Evolutionary conservation across 2,329 filamentous ascomycete species (phyloP).

Genomic region (Claviceps purpurea): DNA sequence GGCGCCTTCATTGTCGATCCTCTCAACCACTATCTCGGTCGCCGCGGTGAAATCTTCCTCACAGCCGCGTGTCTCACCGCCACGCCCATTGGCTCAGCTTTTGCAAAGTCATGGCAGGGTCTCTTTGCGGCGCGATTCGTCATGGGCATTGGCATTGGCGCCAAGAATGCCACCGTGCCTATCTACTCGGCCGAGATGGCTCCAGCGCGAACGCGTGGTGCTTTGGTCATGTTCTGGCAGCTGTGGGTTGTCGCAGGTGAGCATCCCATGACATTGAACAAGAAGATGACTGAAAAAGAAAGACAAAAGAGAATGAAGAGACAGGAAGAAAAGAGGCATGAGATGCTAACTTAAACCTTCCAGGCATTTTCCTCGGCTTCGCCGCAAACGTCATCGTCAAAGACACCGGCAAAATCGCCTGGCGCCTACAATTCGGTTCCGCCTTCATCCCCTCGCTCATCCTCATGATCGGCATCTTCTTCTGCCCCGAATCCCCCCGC

Average conservation of each 20-base stretch:
- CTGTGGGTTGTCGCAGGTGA: conserved; percentile 18
- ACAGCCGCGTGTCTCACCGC: conserved; percentile 34
- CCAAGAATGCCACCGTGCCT: conserved; percentile 50
- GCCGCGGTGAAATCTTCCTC: conserved; percentile 52
- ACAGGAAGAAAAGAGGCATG: background rate
- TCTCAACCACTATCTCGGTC: conserved; percentile 47
- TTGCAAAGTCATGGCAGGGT: conserved; percentile 51
- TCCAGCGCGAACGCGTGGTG: conserved; percentile 52
- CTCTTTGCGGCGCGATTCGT: conserved; percentile 52
- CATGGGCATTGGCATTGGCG: conserved; percentile 55
- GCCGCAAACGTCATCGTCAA: conserved; percentile 38
- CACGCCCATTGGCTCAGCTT: conserved; percentile 43
- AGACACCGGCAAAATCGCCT: conserved; percentile 36
- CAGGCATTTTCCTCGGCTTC: conserved; percentile 32
- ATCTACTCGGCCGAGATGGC: conserved; percentile 63
- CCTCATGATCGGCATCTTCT: conserved; percentile 39
- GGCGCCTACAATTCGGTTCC: conserved; percentile 45
- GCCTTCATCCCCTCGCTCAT: conserved; percentile 39
- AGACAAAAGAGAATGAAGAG: background rate
- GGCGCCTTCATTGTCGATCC: conserved; percentile 25
- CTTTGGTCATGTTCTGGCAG: conserved; percentile 67
- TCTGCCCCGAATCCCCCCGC: conserved; percentile 48
- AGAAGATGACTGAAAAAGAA: conserved; percentile 2
- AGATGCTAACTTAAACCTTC: background rate
- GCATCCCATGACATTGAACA: background rate